Evolutionary conservation across 2,329 filamentous ascomycete genomes (phyloP), one percentile per base, ranked within the genome.

Genomic region (Neurospora sp.): DNA sequence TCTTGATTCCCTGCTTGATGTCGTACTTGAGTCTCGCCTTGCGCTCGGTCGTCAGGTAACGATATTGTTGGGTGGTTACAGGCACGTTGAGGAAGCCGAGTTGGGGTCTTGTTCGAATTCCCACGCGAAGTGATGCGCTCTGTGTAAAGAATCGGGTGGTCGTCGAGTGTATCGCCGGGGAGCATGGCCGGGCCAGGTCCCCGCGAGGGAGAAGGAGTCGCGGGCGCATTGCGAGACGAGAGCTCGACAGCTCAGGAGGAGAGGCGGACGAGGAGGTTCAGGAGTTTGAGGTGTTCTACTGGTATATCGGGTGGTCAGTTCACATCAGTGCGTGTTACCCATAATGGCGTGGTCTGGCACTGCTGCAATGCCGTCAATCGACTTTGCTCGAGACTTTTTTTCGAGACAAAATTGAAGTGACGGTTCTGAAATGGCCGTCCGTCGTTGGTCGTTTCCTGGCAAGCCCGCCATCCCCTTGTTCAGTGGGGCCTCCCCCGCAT

Each of bases 11-110:
- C 38, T 91, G 84, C 75, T 87, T 88, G 66, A 92, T 83, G 75
- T 95, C 91, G 73, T 91, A 85, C 72, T 87, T 89, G 70, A 94
- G 82, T 83, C 89, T 92, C 72, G 83, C 82, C 73, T 88, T 90
- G 72, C 88, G 88, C 77, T 93, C 90, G 0, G 92, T 96, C n/a
- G 91, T 93, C 71, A 96, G 86, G 72, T 92, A 87, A 68, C 94
- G 90, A 3, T 87, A 86, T 74, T 23, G 81, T 69, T 46, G 79
- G 72, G 46, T 67, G 12, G 74, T 70, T 19, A 70, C 72, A 2
- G 82, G 84, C 1, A 82, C 80, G 40, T 80, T 82, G 77, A 85
- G 84, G 77, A 84, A 89, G 69, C 82, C 86, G n/a, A 80, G 80
- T 76, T 81, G 84, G 69, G 78, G 86, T 70, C 80, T 82, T 65